phyloP scores from a whole-genome alignment of 1,284 basidiomycete genomes.

The Malassezia yamatoensis region DNA sequence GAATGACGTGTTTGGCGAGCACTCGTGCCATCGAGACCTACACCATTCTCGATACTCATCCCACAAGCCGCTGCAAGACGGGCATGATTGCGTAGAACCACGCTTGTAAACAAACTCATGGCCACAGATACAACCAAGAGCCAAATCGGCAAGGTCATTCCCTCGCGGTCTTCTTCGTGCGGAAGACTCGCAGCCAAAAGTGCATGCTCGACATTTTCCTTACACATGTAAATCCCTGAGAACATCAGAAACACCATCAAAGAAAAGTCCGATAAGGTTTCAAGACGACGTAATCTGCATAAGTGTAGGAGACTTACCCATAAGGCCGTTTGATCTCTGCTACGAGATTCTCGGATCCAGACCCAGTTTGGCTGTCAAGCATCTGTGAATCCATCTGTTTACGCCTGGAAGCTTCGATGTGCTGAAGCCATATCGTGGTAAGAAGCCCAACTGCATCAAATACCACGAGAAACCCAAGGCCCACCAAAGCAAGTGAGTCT shows the following conservation, averaged over 20 bases:
- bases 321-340: constrained; percentile 17
- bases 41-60: constrained; percentile 31
- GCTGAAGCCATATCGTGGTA: constrained; percentile 1
- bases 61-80: constrained; percentile 41
- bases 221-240: constrained; percentile 79
- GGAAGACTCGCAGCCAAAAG: constrained; percentile 30
- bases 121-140: constrained; percentile 25
- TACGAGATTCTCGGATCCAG: neutral
- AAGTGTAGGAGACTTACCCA: constrained; percentile 50
- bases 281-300: constrained; percentile 55
- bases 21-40: constrained; percentile 13
- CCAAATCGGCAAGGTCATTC: constrained; percentile 23
- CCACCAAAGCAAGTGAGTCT: constrained; percentile 76
- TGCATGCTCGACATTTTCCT: constrained; percentile 62
- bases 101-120: constrained; percentile 29
- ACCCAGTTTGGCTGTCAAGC: no score
- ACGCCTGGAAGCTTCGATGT: neutral
- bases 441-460: constrained; percentile 62
- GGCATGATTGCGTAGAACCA: constrained; percentile 39
- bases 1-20: constrained; percentile 3
- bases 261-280: constrained; percentile 70
- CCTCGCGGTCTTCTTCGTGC: constrained; percentile 17
- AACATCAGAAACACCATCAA: constrained; percentile 84
- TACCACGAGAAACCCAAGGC: constrained; percentile 86
- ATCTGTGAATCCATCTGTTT: neutral